Conservation (phyloP, 225 moss, liverwort and hornwort genomes). For the Physcomitrellopsis africana region DNA sequence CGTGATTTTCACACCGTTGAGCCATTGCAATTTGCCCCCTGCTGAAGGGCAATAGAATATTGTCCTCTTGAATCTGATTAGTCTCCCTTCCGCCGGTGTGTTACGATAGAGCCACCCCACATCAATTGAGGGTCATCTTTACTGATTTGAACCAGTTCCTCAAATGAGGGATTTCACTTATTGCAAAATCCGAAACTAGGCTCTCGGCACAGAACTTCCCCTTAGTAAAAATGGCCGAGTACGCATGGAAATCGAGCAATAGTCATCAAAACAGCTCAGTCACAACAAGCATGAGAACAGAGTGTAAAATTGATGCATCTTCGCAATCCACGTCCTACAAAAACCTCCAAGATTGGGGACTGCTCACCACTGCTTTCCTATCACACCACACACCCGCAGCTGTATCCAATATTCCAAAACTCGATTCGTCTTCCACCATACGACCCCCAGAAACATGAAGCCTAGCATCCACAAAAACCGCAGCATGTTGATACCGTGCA, state of each 20-base stretch:
- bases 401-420: too few relatives aligned
- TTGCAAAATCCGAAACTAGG: background rate
- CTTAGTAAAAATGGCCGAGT: background rate
- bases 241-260: background rate
- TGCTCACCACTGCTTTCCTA: too few relatives aligned
- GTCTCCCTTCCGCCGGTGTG: background rate
- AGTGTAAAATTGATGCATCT: too few relatives aligned
- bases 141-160: background rate
- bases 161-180: background rate
- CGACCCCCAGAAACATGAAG: too few relatives aligned
- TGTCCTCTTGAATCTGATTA: background rate
- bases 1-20: too few relatives aligned
- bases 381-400: too few relatives aligned
- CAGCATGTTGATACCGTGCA: too few relatives aligned
- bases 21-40: constrained; percentile 1
- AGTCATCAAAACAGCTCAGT: background rate
- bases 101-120: background rate
- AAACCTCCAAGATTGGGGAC: too few relatives aligned
- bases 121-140: constrained; percentile 3
- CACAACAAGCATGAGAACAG: too few relatives aligned
- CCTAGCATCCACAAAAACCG: too few relatives aligned
- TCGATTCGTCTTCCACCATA: too few relatives aligned
- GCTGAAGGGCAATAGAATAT: background rate
- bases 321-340: too few relatives aligned
- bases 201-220: background rate